Conservation (phyloP, 768 basidiomycete genomes). For the Mycena galopus region DNA sequence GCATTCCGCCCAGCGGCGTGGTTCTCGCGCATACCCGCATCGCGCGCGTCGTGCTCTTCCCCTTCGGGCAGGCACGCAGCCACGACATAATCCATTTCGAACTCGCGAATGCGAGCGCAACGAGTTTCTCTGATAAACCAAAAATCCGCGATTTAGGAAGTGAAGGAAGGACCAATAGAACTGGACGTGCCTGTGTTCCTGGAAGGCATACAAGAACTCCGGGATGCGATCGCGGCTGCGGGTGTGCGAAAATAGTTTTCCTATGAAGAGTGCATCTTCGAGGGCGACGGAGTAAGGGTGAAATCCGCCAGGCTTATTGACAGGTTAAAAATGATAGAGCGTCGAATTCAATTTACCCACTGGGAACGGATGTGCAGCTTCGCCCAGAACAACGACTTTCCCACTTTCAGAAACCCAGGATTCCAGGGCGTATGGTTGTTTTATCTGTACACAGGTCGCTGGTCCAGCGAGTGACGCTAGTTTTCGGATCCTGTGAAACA, state of each 20-base stretch:
- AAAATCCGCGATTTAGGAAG: neutral
- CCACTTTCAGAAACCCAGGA: conserved; percentile 33
- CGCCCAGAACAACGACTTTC: conserved; percentile 16
- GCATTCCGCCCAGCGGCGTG: conserved; percentile 17
- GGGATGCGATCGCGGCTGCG: conserved; percentile 6
- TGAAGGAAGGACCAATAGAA: too few species aligned
- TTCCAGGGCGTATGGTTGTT: conserved; percentile 10
- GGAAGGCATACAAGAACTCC: conserved; percentile 28
- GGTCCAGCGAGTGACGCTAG: conserved; percentile 19
- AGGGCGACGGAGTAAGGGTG: conserved; percentile 17
- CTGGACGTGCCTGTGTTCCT: conserved; percentile 22
- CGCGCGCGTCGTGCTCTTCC: conserved; percentile 7
- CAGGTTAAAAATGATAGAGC: neutral
- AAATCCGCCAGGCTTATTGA: neutral
- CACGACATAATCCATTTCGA: conserved; percentile 4
- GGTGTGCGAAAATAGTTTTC: conserved; percentile 31
- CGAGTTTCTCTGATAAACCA: neutral
- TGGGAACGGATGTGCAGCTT: conserved; percentile 31
- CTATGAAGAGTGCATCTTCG: conserved; percentile 29
- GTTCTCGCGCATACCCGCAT: conserved; percentile 10
- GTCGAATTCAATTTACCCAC: neutral
- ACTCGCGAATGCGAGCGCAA: neutral
- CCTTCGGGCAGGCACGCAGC: conserved; percentile 12
- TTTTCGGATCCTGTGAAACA: neutral
- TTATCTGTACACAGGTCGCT: conserved; percentile 5